A percentile compares a stretch with the other conserved stretches of the same genome.
These are phyloP conservation scores for Zoysia japonica DNA, from an alignment of 176 grass and related monocot genomes.

Conservation along the genomic window DNA sequence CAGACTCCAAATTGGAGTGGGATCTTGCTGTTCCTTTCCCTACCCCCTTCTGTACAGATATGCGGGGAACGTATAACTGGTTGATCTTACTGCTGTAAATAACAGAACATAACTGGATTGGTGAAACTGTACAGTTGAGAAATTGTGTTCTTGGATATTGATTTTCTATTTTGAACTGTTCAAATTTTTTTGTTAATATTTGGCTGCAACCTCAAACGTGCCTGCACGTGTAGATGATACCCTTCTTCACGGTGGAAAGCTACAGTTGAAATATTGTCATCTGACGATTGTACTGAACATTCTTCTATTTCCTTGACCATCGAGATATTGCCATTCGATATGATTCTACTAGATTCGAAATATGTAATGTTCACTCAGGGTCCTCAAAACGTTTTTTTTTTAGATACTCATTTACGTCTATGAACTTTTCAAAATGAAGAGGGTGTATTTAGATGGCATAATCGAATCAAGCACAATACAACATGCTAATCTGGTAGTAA, in stretches of 20 bases:
- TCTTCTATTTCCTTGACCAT: no score
- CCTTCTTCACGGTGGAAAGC: background rate
- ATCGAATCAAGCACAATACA: background rate
- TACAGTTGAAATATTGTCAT: no score
- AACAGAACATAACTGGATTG: background rate
- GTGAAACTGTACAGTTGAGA: slow-evolving; percentile 39
- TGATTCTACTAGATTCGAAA: no score
- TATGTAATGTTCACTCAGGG: no score
- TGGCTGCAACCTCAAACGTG: background rate
- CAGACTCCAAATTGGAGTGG: slow-evolving; percentile 27
- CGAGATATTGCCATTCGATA: no score
- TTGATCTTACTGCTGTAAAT: slow-evolving; percentile 45
- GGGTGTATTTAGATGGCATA: background rate
- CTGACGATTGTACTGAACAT: no score
- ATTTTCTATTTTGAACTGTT: background rate
- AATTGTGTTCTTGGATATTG: slow-evolving; percentile 11
- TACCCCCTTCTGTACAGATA: slow-evolving; percentile 37
- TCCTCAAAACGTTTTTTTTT: no score
- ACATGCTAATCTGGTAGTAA: background rate
- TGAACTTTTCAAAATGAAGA: no score
- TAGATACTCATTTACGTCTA: no score
- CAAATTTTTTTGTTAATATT: background rate
- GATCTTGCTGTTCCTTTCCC: slow-evolving; percentile 26
- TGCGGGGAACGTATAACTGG: slow-evolving; percentile 35
- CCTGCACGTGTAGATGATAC: background rate